Base-by-base conservation (phyloP, 2,329 filamentous ascomycete genomes). In the Albophoma yamanashiensis region DNA sequence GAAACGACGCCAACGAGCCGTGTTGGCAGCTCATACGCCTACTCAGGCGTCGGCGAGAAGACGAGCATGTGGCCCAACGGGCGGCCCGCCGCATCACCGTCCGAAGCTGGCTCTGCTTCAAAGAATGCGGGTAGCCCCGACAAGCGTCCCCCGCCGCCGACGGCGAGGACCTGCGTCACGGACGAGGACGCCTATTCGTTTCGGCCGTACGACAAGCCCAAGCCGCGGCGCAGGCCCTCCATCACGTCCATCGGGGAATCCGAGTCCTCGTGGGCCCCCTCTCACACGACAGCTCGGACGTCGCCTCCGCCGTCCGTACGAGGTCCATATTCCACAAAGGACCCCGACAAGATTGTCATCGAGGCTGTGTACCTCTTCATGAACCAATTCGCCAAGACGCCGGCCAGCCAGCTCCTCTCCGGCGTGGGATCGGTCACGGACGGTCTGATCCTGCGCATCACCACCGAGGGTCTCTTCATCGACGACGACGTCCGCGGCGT, bases 271-370 rank as follows among this genome's bases (percentile, higher is more conserved):
- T 97, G 93, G 74, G 89, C 91, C 2, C 83, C 89, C 1, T 95
- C 91, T 12, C 86, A 91, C 61, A 92, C 90, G 20, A 97, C 92
- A 1, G 82, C 90, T 14, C 86, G 86, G 61, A 96, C 92, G 8
- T 91, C 90, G 6, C 90, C 92, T 11, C 91, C 92, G 20, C 88
- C 89, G 1, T 92, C 89, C 4, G 82, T 87, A 64, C 85, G 89
- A 56, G 86, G 87, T 1, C 84, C 90, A 2, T 97, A 97, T 74
- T 83, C 85, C 42, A 97, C 92, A 36, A 90, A 89, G 65, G 91
- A 97, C 71, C 92, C 93, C 0, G 87, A 96, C 76, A 99, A 99
- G 81, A 94, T 99, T 70, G 87, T 96, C 63, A 93, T 99, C 74
- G 89, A 89, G 69, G 94, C 88, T 14, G 94, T 97, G 4, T 97